Conservation (phyloP, 2,329 filamentous ascomycete genomes). For the Trichoderma asperellum region DNA sequence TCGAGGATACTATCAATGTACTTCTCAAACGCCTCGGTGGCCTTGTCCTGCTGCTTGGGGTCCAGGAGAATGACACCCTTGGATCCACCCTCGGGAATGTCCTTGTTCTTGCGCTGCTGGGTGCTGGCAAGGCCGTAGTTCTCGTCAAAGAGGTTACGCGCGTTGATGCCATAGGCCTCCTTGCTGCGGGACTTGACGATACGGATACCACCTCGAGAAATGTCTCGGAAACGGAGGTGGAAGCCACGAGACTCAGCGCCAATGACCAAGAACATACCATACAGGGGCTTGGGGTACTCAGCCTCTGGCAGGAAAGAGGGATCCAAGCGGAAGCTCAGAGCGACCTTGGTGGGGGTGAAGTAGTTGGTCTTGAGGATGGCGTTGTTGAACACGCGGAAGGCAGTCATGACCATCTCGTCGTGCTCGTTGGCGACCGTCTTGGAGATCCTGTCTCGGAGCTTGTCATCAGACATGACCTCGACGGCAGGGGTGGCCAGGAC, state of each 20-base stretch:
- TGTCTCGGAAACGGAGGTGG: conserved; percentile 96
- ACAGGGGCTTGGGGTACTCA: conserved; percentile 91
- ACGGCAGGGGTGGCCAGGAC: conserved; percentile 60
- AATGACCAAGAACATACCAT: conserved; percentile 98
- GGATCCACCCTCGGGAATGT: conserved; percentile 96
- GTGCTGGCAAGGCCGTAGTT: conserved; percentile 99
- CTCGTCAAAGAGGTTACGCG: conserved; percentile 94
- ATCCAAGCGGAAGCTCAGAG: conserved; percentile 92
- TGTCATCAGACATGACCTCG: conserved; percentile 74
- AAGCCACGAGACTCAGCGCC: conserved; percentile 96
- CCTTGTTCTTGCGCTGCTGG: conserved; percentile 99
- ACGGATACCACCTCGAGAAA: conserved; percentile 93
- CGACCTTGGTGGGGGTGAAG: conserved; percentile 95
- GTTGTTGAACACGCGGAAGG: conserved; percentile 94
- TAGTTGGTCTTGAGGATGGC: conserved; percentile 97
- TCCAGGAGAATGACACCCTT: conserved; percentile 98
- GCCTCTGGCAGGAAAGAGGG: conserved; percentile 85
- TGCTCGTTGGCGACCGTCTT: conserved; percentile 89
- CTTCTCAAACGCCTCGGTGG: conserved; percentile 93
- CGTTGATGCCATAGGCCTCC: conserved; percentile 95
- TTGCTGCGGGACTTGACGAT: conserved; percentile 98
- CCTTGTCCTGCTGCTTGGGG: conserved; percentile 91
- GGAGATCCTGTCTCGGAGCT: conserved; percentile 76
- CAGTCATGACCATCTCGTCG: conserved; percentile 96
- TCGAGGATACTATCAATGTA: conserved; percentile 99